Percentiles rank a stretch among this genome's conserved stretches.
These are phyloP conservation scores for Cercospora janseana DNA, from an alignment of 2,329 filamentous ascomycete genomes.

Conservation along the genomic window DNA sequence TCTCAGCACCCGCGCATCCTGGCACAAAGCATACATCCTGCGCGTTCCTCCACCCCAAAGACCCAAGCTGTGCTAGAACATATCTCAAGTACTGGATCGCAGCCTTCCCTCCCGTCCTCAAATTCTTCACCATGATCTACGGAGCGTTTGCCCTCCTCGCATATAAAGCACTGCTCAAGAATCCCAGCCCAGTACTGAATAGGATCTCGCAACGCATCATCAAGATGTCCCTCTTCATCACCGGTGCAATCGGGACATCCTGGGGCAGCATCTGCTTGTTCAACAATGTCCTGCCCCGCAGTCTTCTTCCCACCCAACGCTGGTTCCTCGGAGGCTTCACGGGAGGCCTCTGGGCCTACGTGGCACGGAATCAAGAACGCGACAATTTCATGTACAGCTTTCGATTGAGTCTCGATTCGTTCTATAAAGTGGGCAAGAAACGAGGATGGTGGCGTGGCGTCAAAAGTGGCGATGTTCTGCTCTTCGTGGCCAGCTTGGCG, in stretches of 20 bases:
- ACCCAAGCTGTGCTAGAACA: slow-evolving; percentile 83
- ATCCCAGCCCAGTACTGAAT: slow-evolving; percentile 67
- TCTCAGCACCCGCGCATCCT: slow-evolving; percentile 82
- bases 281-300: slow-evolving; percentile 72
- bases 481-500: slow-evolving; percentile 78
- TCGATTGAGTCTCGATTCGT: slow-evolving; percentile 72
- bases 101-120: slow-evolving; percentile 74
- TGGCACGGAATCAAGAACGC: slow-evolving; percentile 65
- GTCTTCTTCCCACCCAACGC: slow-evolving; percentile 73
- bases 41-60: slow-evolving; percentile 80
- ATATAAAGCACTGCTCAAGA: slow-evolving; percentile 65
- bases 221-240: slow-evolving; percentile 72
- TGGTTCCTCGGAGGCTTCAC: slow-evolving; percentile 88
- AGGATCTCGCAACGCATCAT: slow-evolving; percentile 66
- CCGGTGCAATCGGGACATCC: slow-evolving; percentile 76
- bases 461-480: slow-evolving; percentile 75
- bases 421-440: slow-evolving; percentile 95
- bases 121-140: slow-evolving; percentile 74
- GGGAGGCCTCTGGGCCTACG: slow-evolving; percentile 79
- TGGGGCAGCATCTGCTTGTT: slow-evolving; percentile 93
- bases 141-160: slow-evolving; percentile 67
- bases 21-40: slow-evolving; percentile 83
- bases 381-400: slow-evolving; percentile 75
- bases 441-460: slow-evolving; percentile 81
- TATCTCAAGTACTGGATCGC: slow-evolving; percentile 84